Percentiles rank a stretch among this genome's conserved stretches.
Evolutionary conservation across 2,329 filamentous ascomycete species (phyloP).

Genomic region (Ophiocordyceps sinensis): DNA sequence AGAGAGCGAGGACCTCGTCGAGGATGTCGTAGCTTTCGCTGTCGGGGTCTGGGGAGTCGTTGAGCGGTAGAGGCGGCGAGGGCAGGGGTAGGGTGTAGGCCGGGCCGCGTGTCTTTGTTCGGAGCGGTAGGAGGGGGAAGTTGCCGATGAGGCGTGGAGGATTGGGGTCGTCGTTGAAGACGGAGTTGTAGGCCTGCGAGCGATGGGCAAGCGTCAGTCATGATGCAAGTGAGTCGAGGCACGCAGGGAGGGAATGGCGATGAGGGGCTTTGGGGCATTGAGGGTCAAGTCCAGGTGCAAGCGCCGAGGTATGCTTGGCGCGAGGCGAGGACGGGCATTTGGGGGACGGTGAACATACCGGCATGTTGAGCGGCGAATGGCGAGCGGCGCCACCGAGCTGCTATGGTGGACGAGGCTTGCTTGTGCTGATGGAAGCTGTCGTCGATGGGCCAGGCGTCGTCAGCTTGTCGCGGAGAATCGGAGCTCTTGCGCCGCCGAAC

Average conservation of each 20-base stretch:
- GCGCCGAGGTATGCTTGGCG: not conserved
- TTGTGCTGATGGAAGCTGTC: not conserved
- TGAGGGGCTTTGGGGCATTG: not conserved
- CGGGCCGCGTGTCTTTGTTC: conserved; percentile 89
- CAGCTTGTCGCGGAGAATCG: not conserved
- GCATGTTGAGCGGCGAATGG: conserved; percentile 25
- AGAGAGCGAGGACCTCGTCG: conserved; percentile 83
- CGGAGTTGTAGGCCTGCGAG: conserved; percentile 82
- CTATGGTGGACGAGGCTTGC: not conserved
- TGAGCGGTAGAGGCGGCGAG: conserved; percentile 39
- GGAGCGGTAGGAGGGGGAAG: conserved; percentile 86
- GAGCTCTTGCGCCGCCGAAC: not conserved
- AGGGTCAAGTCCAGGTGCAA: not conserved
- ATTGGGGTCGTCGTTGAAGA: conserved; percentile 77
- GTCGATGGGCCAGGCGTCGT: not conserved
- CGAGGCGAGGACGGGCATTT: not conserved
- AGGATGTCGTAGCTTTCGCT: conserved; percentile 91
- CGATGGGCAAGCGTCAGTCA: not conserved
- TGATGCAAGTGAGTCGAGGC: not conserved
- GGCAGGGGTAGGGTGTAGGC: conserved; percentile 66
- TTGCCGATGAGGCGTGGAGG: conserved; percentile 56
- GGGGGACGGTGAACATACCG: conserved; percentile 19
- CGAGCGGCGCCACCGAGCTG: conserved; percentile 9
- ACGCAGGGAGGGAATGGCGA: not conserved
- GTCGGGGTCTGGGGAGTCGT: conserved; percentile 63